Evolutionary conservation across 2,329 filamentous ascomycete species (phyloP), one percentile per base, ranked within the genome.

Genomic region (Trichoderma hamatum): DNA sequence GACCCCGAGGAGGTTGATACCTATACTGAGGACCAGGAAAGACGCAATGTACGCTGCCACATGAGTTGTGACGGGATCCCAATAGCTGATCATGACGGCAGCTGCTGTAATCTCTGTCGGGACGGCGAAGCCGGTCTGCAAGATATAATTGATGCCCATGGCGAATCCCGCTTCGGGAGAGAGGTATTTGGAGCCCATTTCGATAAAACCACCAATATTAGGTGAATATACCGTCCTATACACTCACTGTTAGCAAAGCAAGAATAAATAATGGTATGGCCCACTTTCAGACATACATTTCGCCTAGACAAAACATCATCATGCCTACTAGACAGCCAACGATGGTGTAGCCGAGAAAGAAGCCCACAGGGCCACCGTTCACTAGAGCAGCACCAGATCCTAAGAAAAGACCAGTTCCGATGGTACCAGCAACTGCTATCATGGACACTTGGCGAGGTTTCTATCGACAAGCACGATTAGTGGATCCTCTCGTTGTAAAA

Each of bases 401-500:
- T 4, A 74, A 69, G 52, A 74, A 74, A 26, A 74, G 72, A 26
- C 77, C 77, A 9, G 75, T 75, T 3, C 81, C 81, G 21, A 82
- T 77, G 3, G 80, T 82, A 10, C 80, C 81, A 6, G 80, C 81
- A 21, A 82, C 74, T 3, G 78, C 80, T 61, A 84, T 82, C 74
- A 75, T 75, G 30, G 73, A 73, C 9, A 75, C 71, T 68, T 75
- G 74, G 11, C 74, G 74, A 11, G 74, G 64, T 70, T 71, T 71
- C 70, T 71, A 36, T 4, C 16, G 9, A 49, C 52, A 51, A 26
- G n/a, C 7, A 34, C 16, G 34, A 19, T 61, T 39, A 63, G 46
- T 51, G 30, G 49, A 59, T 3, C 2, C n/a, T 3, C 14, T 19
- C 21, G 24, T 28, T 21, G 9, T 7, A 30, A 3, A 28, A 28